Conservation (phyloP, 2,329 filamentous ascomycete species). For the Pyricularia sp. region DNA sequence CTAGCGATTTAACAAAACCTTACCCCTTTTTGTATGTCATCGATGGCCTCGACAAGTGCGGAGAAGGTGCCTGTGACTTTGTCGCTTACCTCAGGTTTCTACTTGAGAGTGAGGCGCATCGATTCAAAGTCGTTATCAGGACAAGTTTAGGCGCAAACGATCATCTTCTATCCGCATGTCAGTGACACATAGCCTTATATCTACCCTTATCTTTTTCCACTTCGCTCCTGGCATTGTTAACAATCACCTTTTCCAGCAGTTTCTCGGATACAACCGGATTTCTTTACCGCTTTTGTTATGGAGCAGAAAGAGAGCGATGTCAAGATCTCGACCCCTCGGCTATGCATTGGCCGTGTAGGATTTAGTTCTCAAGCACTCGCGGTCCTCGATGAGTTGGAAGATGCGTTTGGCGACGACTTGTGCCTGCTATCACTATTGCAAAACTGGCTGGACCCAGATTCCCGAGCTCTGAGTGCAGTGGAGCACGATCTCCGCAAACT, state of each 20-base stretch:
- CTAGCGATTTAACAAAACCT: neutral
- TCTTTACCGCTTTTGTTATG: neutral
- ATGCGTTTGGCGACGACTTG: neutral
- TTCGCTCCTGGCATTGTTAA: neutral
- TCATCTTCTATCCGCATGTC: neutral
- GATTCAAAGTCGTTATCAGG: neutral
- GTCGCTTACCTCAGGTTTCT: neutral
- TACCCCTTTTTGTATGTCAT: neutral
- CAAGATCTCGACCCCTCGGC: neutral
- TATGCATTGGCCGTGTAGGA: neutral
- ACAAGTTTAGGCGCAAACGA: neutral
- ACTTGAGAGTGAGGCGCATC: neutral
- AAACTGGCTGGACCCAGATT: neutral
- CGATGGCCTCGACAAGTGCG: neutral
- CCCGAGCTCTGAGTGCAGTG: neutral
- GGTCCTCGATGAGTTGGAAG: neutral
- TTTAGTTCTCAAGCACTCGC: neutral
- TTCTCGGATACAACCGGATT: neutral
- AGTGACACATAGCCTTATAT: neutral
- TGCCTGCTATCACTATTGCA: neutral
- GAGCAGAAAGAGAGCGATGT: neutral
- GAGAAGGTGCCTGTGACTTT: neutral
- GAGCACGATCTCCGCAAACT: neutral
- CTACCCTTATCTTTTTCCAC: neutral
- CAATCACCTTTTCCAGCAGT: neutral